Conservation (phyloP, 148 eudicot genomes). For the Dianthus caryophyllus region DNA sequence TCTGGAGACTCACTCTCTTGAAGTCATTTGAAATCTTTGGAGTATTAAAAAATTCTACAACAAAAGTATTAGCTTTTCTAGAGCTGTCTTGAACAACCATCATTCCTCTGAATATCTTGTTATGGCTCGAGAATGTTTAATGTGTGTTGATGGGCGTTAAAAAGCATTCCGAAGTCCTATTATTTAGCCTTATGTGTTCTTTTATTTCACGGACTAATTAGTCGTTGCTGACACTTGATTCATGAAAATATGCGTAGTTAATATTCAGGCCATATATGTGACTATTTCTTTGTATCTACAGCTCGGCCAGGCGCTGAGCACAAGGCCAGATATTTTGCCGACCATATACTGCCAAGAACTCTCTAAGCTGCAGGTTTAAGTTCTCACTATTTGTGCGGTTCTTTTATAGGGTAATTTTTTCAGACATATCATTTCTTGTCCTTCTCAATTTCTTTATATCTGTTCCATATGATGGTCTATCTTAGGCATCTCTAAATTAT, state of each 20-base stretch:
- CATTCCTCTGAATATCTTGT: background rate
- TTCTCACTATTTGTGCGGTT: constrained; percentile 2
- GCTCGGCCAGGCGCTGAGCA: constrained; percentile 99
- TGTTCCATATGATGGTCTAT: background rate
- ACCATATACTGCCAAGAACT: constrained; percentile 86
- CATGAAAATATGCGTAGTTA: background rate
- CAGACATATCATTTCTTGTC: background rate
- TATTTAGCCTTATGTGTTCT: background rate
- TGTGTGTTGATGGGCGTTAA: background rate
- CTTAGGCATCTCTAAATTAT: background rate
- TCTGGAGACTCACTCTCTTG: background rate
- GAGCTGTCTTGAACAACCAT: background rate
- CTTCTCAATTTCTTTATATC: background rate
- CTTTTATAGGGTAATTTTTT: background rate
- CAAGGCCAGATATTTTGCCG: constrained; percentile 92
- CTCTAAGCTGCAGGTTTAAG: constrained; percentile 77
- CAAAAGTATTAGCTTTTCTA: background rate
- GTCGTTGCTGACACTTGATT: constrained; percentile 1
- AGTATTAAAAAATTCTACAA: background rate
- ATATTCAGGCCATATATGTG: background rate
- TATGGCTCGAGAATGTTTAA: background rate
- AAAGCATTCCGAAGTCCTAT: background rate
- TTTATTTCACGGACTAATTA: background rate
- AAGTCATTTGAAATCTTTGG: background rate
- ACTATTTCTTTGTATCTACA: constrained; percentile 30